phyloP scores from a whole-genome alignment of 768 basidiomycete species.

The Xerocomus brunneocitrinus region DNA sequence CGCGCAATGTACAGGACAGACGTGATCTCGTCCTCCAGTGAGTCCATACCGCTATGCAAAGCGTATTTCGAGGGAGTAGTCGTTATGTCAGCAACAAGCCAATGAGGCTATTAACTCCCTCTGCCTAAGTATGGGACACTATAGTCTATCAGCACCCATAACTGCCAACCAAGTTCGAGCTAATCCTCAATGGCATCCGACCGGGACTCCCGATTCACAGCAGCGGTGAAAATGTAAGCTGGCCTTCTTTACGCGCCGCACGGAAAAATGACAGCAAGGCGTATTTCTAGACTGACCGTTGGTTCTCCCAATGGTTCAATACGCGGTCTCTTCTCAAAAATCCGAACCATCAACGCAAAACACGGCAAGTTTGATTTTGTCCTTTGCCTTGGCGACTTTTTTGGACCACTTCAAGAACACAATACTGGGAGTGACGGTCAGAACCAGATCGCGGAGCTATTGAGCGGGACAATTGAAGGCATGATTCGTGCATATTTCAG shows the following conservation, averaged over 20 bases:
- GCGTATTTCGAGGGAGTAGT: neutral
- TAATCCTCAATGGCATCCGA: constrained; percentile 21
- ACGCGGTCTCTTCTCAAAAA: constrained; percentile 70
- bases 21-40: constrained; percentile 74
- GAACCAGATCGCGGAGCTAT: constrained; percentile 53
- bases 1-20: constrained; percentile 87
- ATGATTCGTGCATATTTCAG: constrained; percentile 9
- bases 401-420: constrained; percentile 49
- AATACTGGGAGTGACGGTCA: constrained; percentile 32
- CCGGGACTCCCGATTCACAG: constrained; percentile 1
- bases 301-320: constrained; percentile 78
- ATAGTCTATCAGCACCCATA: neutral
- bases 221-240: constrained; percentile 32
- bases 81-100: constrained; percentile 24
- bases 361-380: constrained; percentile 90
- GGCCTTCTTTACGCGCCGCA: neutral
- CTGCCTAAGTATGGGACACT: no score
- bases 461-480: constrained; percentile 70
- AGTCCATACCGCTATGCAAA: constrained; percentile 40
- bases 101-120: no score
- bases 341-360: constrained; percentile 81
- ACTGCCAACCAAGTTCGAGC: neutral
- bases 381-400: constrained; percentile 83
- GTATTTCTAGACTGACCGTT: constrained; percentile 55
- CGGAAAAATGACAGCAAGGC: constrained; percentile 2